Conservation (phyloP, 495 filamentous ascomycete genomes). For the Hyaloscypha finlandica region DNA sequence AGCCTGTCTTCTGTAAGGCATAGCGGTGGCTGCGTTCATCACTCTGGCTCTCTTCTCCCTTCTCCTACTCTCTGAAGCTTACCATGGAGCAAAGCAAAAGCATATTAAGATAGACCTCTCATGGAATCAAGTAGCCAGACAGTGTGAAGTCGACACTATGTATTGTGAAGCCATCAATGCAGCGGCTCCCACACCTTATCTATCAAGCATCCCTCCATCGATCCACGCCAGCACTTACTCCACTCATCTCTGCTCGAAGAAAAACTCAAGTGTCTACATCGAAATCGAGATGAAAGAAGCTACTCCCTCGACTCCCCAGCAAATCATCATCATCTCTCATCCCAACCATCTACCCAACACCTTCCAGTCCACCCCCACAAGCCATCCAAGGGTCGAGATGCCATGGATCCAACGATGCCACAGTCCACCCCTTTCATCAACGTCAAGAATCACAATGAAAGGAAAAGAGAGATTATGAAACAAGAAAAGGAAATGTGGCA, state of each 20-base stretch:
- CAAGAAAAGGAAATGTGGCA: constrained; percentile 30
- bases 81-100: not conserved
- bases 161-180: constrained; percentile 8
- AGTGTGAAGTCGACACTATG: not conserved
- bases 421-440: not conserved
- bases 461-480: constrained; percentile 39
- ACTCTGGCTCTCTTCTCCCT: not conserved
- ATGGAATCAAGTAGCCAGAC: not conserved
- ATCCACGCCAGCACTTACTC: not conserved
- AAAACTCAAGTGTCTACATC: constrained; percentile 5
- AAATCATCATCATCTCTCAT: constrained; percentile 5
- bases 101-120: not conserved
- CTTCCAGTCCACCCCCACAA: not conserved
- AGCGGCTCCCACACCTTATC: constrained; percentile 4
- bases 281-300: constrained; percentile 4
- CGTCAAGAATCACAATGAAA: constrained; percentile 6
- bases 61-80: not conserved
- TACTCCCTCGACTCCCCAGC: not conserved
- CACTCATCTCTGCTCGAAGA: not conserved
- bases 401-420: not conserved
- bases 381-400: not conserved
- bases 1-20: too few species aligned
- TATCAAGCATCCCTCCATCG: not conserved
- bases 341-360: constrained; percentile 18
- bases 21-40: too few species aligned